A percentile compares a stretch with the other conserved stretches of the same genome.
Conservation (phyloP, 768 basidiomycete species). For the Arthromyces matolae region DNA sequence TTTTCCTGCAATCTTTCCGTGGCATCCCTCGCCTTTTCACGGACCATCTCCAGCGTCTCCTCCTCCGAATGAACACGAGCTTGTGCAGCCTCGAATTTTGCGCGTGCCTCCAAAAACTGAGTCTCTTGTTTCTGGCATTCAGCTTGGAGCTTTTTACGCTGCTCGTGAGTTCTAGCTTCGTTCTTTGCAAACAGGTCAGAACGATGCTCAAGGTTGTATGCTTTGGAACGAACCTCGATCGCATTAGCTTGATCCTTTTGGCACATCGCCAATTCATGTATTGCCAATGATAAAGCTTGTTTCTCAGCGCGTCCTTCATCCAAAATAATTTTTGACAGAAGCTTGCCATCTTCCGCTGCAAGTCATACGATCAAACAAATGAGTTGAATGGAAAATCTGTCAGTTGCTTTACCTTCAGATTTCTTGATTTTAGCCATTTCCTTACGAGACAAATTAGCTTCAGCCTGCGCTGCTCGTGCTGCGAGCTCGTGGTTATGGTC, state of each 20-base stretch:
- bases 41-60: constrained; percentile 46
- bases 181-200: constrained; percentile 30
- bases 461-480: constrained; percentile 43
- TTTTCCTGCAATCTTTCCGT: constrained; percentile 67
- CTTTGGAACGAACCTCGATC: constrained; percentile 41
- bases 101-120: constrained; percentile 56
- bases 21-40: constrained; percentile 51
- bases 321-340: constrained; percentile 66
- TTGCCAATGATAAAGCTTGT: constrained; percentile 52
- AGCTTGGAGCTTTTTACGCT: constrained; percentile 50
- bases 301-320: constrained; percentile 67
- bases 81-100: constrained; percentile 51
- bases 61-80: constrained; percentile 44
- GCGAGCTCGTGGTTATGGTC: constrained; percentile 37
- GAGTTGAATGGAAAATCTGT: not conserved
- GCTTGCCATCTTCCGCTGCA: constrained; percentile 55
- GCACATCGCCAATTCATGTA: constrained; percentile 63
- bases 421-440: constrained; percentile 51
- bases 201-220: not conserved
- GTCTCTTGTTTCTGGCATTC: constrained; percentile 63
- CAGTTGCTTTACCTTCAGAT: constrained; percentile 38
- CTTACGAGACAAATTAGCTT: constrained; percentile 43
- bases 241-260: constrained; percentile 68
- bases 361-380: not conserved
- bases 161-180: constrained; percentile 53